Conservation (phyloP, 2,329 filamentous ascomycete genomes). For the Acephala macrosclerotiorum region DNA sequence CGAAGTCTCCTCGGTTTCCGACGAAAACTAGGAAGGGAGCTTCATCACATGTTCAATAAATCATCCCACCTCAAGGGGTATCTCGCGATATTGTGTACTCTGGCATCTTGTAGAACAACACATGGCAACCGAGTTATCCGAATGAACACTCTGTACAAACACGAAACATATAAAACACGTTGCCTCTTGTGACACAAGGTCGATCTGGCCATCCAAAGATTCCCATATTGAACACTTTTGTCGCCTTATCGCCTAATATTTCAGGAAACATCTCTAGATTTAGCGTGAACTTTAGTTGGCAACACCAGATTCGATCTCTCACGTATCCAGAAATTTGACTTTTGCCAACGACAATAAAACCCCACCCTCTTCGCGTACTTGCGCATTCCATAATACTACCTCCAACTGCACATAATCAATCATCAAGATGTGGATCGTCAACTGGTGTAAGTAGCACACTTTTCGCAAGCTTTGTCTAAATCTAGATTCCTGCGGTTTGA, state of each 20-base stretch:
- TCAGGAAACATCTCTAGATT: background rate
- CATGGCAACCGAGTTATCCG: background rate
- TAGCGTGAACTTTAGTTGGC: slow-evolving; percentile 10
- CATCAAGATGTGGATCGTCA: slow-evolving; percentile 83
- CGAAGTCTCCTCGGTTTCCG: background rate
- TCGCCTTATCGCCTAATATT: background rate
- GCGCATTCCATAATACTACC: background rate
- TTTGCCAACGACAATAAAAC: background rate
- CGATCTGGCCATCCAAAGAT: background rate
- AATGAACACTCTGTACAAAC: background rate
- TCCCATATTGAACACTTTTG: background rate
- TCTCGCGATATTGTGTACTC: background rate
- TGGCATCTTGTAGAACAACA: slow-evolving; percentile 1
- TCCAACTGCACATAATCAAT: slow-evolving; percentile 10
- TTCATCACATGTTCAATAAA: slow-evolving; percentile 11
- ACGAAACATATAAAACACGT: slow-evolving; percentile 1
- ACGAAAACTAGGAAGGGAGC: background rate
- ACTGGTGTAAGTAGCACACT: slow-evolving; percentile 79
- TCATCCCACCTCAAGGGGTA: background rate
- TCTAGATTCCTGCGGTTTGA: background rate
- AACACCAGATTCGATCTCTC: slow-evolving; percentile 23
- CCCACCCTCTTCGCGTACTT: background rate
- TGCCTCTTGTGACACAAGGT: background rate
- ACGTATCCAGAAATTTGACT: slow-evolving; percentile 17
- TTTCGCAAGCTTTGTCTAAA: background rate